Conservation (phyloP, 2,329 filamentous ascomycete species). For the Diaporthe vaccinii region DNA sequence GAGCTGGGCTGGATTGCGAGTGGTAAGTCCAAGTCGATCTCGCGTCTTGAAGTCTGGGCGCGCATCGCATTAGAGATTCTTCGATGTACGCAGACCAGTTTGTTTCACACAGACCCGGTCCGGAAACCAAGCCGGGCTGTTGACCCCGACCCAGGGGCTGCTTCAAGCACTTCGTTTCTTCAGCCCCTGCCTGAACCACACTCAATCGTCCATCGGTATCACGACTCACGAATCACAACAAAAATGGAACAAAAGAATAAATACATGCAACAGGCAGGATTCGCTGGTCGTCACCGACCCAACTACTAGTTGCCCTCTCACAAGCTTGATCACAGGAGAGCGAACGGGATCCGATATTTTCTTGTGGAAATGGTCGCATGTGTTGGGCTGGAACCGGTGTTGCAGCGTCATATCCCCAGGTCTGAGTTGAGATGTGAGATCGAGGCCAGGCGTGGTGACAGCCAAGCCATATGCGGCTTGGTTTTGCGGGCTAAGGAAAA, state of each 20-base stretch:
- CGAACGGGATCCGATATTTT: slow-evolving; percentile 35
- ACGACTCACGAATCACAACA: background rate
- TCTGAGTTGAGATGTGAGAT: background rate
- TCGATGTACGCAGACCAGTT: background rate
- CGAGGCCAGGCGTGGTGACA: background rate
- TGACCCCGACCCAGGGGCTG: background rate
- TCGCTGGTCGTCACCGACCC: slow-evolving; percentile 36
- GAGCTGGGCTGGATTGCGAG: background rate
- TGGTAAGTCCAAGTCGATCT: background rate
- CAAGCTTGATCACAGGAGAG: slow-evolving; percentile 34
- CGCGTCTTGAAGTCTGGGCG: background rate
- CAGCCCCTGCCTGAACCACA: background rate
- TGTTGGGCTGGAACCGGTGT: background rate
- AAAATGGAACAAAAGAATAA: background rate
- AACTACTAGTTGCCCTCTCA: slow-evolving; percentile 35
- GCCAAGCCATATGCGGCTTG: background rate
- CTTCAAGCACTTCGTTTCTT: background rate
- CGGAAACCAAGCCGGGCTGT: background rate
- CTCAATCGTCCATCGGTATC: background rate
- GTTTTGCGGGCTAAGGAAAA: background rate
- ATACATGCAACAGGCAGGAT: slow-evolving; percentile 38
- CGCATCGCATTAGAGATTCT: background rate
- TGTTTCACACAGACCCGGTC: background rate
- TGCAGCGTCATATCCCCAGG: background rate
- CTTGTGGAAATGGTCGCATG: slow-evolving; percentile 35